These are phyloP conservation scores for Penicillium sp. DNA, from an alignment of 2,329 filamentous ascomycete species.

Conservation along the genomic window DNA sequence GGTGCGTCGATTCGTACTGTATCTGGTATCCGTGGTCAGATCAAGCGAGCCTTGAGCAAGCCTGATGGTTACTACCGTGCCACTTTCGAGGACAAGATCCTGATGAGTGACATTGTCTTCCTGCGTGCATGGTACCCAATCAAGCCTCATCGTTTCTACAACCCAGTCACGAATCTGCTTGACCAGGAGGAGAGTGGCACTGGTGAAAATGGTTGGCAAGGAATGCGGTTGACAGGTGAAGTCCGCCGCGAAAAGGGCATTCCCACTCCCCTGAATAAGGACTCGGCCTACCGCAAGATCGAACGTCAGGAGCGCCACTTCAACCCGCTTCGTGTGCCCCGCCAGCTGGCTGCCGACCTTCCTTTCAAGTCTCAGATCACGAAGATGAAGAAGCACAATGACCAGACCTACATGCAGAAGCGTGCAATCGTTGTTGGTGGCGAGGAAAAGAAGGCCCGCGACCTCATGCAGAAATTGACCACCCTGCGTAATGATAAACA, in stretches of 20 bases:
- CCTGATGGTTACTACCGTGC: slow-evolving; percentile 95
- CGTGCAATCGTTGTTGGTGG: slow-evolving; percentile 80
- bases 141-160: slow-evolving; percentile 94
- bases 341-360: slow-evolving; percentile 66
- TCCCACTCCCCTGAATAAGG: slow-evolving; percentile 73
- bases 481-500: slow-evolving; percentile 87
- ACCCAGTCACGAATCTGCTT: slow-evolving; percentile 88
- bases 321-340: slow-evolving; percentile 59
- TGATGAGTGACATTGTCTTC: slow-evolving; percentile 96
- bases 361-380: slow-evolving; percentile 92
- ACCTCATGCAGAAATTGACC: slow-evolving; percentile 88
- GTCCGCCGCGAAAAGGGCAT: slow-evolving; percentile 75
- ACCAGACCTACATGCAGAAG: slow-evolving; percentile 88
- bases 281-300: slow-evolving; percentile 75
- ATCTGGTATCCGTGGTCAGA: slow-evolving; percentile 90
- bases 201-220: slow-evolving; percentile 62
- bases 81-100: slow-evolving; percentile 97
- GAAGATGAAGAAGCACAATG: slow-evolving; percentile 73
- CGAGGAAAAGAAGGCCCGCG: slow-evolving; percentile 84
- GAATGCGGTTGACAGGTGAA: slow-evolving; percentile 91
- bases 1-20: slow-evolving; percentile 94
- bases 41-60: slow-evolving; percentile 90
- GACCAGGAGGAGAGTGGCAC: slow-evolving; percentile 48
- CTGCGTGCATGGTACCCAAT: slow-evolving; percentile 95
- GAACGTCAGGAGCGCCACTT: slow-evolving; percentile 66